phyloP scores from a whole-genome alignment of 2,329 filamentous ascomycete genomes.

The Venturia nashicola region DNA sequence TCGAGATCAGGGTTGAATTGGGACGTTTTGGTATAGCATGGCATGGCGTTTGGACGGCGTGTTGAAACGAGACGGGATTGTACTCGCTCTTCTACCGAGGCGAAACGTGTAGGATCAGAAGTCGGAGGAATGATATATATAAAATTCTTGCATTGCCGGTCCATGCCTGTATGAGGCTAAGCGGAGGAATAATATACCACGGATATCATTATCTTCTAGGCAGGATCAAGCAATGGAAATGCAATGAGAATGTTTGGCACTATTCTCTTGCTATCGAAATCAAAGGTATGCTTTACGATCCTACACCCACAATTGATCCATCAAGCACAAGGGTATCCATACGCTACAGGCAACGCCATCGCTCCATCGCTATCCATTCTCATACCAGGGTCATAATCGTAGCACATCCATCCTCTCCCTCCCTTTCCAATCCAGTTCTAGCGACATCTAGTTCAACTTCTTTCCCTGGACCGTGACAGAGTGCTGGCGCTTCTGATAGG shows the following conservation, averaged over 20 bases:
- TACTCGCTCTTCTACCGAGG: neutral
- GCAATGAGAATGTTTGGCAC: neutral
- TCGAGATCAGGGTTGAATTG: constrained; percentile 7
- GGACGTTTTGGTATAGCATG: constrained; percentile 6
- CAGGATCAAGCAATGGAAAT: neutral
- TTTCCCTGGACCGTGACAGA: constrained; percentile 8
- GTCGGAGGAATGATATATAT: too few species aligned
- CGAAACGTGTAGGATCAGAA: neutral
- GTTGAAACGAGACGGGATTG: neutral
- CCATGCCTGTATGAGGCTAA: too few species aligned
- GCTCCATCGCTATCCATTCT: neutral
- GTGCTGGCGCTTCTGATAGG: constrained; percentile 7
- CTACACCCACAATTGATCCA: neutral
- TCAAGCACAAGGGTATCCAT: neutral
- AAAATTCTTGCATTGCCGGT: too few species aligned
- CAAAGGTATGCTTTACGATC: neutral
- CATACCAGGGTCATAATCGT: neutral
- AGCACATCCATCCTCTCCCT: neutral
- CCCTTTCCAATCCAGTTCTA: neutral
- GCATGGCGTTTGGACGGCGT: constrained; percentile 5
- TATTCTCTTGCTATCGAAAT: neutral
- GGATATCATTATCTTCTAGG: neutral
- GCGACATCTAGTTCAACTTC: constrained; percentile 6
- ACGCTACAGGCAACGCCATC: neutral
- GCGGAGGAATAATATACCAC: neutral